These are phyloP conservation scores for Cercospora berteroae DNA, from an alignment of 2,329 filamentous ascomycete genomes.

Conservation along the genomic window DNA sequence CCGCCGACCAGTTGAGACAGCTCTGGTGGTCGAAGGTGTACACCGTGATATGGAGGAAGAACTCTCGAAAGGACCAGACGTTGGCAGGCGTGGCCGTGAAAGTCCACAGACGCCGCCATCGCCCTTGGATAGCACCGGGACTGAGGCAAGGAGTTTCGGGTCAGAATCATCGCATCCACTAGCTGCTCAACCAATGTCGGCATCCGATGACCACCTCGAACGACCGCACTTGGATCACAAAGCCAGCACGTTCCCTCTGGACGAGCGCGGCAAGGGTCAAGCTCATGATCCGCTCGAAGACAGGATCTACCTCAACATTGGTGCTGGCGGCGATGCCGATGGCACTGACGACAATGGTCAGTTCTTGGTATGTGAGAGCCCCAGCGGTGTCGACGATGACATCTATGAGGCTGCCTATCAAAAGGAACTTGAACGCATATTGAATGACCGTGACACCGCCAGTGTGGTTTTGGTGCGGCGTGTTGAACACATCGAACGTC, in stretches of 20 bases:
- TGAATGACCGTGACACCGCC: slow-evolving; percentile 46
- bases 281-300: slow-evolving; percentile 64
- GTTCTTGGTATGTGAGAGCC: slow-evolving; percentile 25
- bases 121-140: slow-evolving; percentile 1
- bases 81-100: not conserved
- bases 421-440: slow-evolving; percentile 74
- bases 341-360: slow-evolving; percentile 44
- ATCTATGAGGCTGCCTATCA: slow-evolving; percentile 88
- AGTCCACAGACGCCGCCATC: slow-evolving; percentile 8
- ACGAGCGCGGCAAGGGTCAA: slow-evolving; percentile 54
- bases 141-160: not conserved
- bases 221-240: slow-evolving; percentile 10
- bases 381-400: slow-evolving; percentile 28
- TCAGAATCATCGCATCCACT: slow-evolving; percentile 9
- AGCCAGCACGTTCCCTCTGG: slow-evolving; percentile 36
- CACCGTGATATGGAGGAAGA: slow-evolving; percentile 46
- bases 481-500: slow-evolving; percentile 43
- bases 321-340: slow-evolving; percentile 51
- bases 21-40: slow-evolving; percentile 54
- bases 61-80: slow-evolving; percentile 16
- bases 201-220: slow-evolving; percentile 13
- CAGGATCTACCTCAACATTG: slow-evolving; percentile 72
- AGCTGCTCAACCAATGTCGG: slow-evolving; percentile 10
- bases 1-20: slow-evolving; percentile 49
- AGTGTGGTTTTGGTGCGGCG: slow-evolving; percentile 58